Evolutionary conservation across 176 grass and related monocot species (phyloP), one percentile per base, ranked within the genome.

Genomic region (Triticum monococcum): DNA sequence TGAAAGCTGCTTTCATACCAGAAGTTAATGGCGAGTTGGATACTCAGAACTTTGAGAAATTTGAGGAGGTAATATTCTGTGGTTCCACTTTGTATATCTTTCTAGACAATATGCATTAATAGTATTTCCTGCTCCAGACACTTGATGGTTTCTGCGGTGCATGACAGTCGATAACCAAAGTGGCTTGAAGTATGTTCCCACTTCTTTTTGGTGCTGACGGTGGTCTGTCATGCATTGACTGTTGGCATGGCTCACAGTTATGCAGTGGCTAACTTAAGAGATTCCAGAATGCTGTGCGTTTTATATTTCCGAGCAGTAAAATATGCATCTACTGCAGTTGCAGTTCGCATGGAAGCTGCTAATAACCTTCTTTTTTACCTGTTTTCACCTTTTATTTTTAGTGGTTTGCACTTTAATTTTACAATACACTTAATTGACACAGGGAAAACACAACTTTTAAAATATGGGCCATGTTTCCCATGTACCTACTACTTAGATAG

Each of bases 1-100:
- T 97, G 95, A 86, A 95, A 91, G 95, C 95, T 92, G 95, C 95
- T 88, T 97, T 97, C 87, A 95, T 89, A 95, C 95, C 95, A 65
- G 95, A 95, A 88, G 92, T 97, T 69, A 94, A 81, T 43, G 48
- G 85, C 32, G 92, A 95, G 68, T 86, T 97, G 79, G 95, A 97
- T 81, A 97, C 95, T 92, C 95, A 97, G 84, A 97, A 97, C 83
- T 97, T 95, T 72, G 92, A 95, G 87, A 97, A 95, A 84, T 97
- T 95, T 82, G 92, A 94, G 68, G 92, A 95, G 92, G 92, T 94
- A 90, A 72, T 68, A 79, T 79, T 78, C 9, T 87, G 41, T 65
- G 82, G 80, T 67, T 56, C 22, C 24, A 22, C 50, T 83, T 87
- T 36, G 33, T 73, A 45, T 85, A 5, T 23, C 62, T 79, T 52